Conservation (phyloP, 805 yeast species). For the Hanseniaspora occidentalis region DNA sequence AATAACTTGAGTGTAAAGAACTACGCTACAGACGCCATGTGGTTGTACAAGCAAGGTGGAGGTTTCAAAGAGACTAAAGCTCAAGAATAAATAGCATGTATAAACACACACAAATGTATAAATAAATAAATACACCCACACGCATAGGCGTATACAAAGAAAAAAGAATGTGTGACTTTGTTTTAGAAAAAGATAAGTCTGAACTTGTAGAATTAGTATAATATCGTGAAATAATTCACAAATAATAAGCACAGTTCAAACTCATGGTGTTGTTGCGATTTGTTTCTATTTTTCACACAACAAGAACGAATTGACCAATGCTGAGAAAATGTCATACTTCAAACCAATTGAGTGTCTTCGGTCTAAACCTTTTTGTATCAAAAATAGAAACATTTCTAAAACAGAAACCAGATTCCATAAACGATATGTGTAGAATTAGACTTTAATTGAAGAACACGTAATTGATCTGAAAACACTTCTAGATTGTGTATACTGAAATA, state of each 20-base stretch:
- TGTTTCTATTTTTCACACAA: no score
- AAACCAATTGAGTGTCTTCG: no score
- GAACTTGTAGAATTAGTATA: neutral
- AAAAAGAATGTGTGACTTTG: neutral
- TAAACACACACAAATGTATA: neutral
- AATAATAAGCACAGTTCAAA: neutral
- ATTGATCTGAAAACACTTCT: no score
- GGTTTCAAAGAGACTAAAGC: conserved; percentile 19
- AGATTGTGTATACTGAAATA: no score
- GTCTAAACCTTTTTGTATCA: no score
- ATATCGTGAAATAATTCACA: neutral
- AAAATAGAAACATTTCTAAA: no score
- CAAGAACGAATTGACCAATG: no score
- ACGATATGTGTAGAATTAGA: no score
- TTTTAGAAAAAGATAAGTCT: neutral
- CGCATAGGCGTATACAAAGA: neutral
- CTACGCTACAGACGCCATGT: conserved; percentile 80
- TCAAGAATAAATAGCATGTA: conserved; percentile 5
- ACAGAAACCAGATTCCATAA: no score
- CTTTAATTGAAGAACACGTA: no score
- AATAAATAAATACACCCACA: conserved; percentile 6
- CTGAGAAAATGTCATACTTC: no score
- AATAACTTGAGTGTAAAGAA: conserved; percentile 61
- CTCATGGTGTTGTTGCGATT: no score
- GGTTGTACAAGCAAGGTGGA: conserved; percentile 64